phyloP scores from a whole-genome alignment of 106 monocot genomes.

The Acorus calamus region DNA sequence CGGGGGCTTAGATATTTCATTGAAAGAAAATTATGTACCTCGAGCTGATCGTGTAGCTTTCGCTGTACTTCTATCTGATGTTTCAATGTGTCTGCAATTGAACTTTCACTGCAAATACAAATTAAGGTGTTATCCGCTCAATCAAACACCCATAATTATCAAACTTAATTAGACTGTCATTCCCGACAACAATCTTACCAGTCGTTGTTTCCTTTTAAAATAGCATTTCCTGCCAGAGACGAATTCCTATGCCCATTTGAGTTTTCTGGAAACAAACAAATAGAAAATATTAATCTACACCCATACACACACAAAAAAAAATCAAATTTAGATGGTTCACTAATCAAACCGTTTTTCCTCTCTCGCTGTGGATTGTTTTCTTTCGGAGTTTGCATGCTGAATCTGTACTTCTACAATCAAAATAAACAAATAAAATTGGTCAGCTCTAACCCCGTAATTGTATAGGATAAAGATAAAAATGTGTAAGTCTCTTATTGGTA shows the following conservation, averaged over 20 bases:
- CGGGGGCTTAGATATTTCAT: background rate
- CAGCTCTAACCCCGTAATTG: too few species aligned
- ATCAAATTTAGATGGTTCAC: background rate
- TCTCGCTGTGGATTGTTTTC: constrained; percentile 21
- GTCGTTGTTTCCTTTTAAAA: constrained; percentile 12
- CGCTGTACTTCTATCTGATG: constrained; percentile 68
- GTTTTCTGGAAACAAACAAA: constrained; percentile 20
- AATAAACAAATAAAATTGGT: too few species aligned
- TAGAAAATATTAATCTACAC: background rate
- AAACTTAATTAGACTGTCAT: background rate
- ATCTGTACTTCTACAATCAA: constrained; percentile 58
- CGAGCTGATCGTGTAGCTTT: constrained; percentile 64
- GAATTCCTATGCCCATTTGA: constrained; percentile 21
- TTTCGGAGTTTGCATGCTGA: constrained; percentile 46
- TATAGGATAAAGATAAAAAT: too few species aligned
- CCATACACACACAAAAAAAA: too few species aligned
- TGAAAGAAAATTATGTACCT: constrained; percentile 18
- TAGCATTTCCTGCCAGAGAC: constrained; percentile 6
- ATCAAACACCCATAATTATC: background rate
- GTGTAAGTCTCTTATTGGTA: background rate
- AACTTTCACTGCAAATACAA: constrained; percentile 29
- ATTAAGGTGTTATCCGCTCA: background rate
- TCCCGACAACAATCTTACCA: constrained; percentile 23
- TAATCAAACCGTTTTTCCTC: constrained; percentile 13
- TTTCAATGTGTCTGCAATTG: constrained; percentile 38